phyloP scores from a whole-genome alignment of 352 stramenopile species.

The Globisporangium paroecandrum region DNA sequence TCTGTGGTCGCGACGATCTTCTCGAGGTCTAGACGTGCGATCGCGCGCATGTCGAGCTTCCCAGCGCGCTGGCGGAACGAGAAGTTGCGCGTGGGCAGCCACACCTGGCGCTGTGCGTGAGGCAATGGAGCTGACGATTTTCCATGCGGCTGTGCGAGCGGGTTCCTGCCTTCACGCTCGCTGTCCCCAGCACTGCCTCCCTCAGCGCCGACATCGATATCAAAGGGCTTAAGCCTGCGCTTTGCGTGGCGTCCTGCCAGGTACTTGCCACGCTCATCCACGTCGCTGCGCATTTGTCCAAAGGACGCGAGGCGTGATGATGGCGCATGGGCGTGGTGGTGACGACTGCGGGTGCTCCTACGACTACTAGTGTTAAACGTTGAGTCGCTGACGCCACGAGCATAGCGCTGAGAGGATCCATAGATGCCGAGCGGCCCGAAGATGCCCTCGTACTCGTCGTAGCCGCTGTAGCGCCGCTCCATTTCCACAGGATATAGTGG shows the following conservation, averaged over 20 bases:
- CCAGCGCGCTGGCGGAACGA: constrained; percentile 68
- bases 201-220: constrained; percentile 13
- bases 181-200: background rate
- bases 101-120: constrained; percentile 39
- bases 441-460: constrained; percentile 66
- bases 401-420: constrained; percentile 9
- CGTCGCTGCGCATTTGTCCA: constrained; percentile 6
- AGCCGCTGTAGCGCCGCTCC: constrained; percentile 29
- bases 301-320: background rate
- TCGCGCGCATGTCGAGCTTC: constrained; percentile 70
- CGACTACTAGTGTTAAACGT: constrained; percentile 1
- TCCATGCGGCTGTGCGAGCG: background rate
- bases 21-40: constrained; percentile 65
- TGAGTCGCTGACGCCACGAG: background rate
- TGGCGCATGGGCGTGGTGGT: too few relatives aligned
- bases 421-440: constrained; percentile 43
- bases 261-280: constrained; percentile 21
- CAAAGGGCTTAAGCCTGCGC: constrained; percentile 20
- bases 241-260: constrained; percentile 22
- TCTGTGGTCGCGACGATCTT: constrained; percentile 75
- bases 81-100: constrained; percentile 70
- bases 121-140: background rate
- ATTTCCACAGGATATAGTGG: background rate
- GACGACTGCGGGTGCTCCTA: background rate
- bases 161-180: constrained; percentile 1